Percentiles rank a stretch among this genome's conserved stretches.
These are phyloP conservation scores for Datura wrightii DNA, from an alignment of 257 asterid genomes.

Conservation along the genomic window DNA sequence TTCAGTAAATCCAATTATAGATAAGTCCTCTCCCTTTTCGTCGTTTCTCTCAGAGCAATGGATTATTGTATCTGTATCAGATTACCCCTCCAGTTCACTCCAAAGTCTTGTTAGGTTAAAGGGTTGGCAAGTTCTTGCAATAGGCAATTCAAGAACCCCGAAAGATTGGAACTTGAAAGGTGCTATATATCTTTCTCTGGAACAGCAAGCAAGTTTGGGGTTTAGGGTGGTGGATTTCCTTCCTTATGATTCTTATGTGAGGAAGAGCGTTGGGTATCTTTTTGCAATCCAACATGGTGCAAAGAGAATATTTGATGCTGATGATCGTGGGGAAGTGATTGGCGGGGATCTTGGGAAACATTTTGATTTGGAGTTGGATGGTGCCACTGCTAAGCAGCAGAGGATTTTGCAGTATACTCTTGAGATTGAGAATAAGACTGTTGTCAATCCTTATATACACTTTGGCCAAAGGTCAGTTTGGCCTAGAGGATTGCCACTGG, in stretches of 20 bases:
- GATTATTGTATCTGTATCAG: conserved; percentile 84
- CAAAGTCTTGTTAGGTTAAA: conserved; percentile 57
- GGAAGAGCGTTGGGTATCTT: conserved; percentile 87
- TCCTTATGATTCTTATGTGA: conserved; percentile 92
- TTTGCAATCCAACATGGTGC: conserved; percentile 97
- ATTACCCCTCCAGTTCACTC: conserved; percentile 77
- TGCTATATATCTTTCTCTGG: conserved; percentile 76
- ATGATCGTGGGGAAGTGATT: conserved; percentile 89
- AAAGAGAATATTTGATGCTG: conserved; percentile 82
- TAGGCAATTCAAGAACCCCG: conserved; percentile 89
- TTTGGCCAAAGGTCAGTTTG: conserved; percentile 95
- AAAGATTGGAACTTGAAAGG: conserved; percentile 94
- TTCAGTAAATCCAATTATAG: conserved; percentile 59
- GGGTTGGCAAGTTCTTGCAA: conserved; percentile 96
- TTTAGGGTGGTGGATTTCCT: conserved; percentile 83
- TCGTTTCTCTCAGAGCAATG: conserved; percentile 82
- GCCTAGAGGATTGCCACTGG: conserved; percentile 96
- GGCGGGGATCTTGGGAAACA: conserved; percentile 83
- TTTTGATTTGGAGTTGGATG: conserved; percentile 84
- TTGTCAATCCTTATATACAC: conserved; percentile 93
- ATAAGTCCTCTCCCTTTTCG: conserved; percentile 68
- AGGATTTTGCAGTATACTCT: conserved; percentile 85
- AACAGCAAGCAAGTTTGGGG: conserved; percentile 82
- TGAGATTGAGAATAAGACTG: conserved; percentile 79
- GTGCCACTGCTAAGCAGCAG: conserved; percentile 78